phyloP scores from a whole-genome alignment of 2,329 filamentous ascomycete genomes.

The Seiridium cupressi region DNA sequence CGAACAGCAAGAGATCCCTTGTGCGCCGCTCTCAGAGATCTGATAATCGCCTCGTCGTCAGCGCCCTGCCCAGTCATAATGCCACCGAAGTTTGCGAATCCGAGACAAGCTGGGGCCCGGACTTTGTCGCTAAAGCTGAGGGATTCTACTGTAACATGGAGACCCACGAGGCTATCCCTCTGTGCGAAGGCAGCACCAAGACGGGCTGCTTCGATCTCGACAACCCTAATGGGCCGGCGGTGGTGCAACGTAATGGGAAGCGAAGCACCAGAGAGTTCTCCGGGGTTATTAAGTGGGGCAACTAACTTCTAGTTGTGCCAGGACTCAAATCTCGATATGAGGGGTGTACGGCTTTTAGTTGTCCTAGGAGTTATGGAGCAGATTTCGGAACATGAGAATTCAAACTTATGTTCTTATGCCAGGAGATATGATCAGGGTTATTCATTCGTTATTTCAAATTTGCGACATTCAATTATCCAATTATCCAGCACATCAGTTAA shows the following conservation, averaged over 20 bases:
- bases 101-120: constrained; percentile 25
- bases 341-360: too few species aligned
- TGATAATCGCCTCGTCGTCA: constrained; percentile 18
- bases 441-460: too few species aligned
- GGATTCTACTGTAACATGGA: constrained; percentile 31
- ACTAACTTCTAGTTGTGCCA: too few species aligned
- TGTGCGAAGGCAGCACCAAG: constrained; percentile 18
- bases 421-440: too few species aligned
- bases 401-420: too few species aligned
- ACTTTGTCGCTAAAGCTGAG: constrained; percentile 28
- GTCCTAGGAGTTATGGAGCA: too few species aligned
- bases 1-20: not conserved
- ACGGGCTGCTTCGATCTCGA: constrained; percentile 17
- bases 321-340: too few species aligned
- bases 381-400: too few species aligned
- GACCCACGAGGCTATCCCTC: constrained; percentile 19
- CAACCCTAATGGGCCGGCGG: not conserved
- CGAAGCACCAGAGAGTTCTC: not conserved
- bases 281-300: not conserved
- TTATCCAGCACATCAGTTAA: too few species aligned
- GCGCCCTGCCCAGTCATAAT: constrained; percentile 20
- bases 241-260: not conserved
- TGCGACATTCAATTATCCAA: too few species aligned
- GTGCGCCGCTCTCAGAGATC: constrained; percentile 7
- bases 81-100: constrained; percentile 28